Evolutionary conservation across 176 grass and related monocot genomes (phyloP), one percentile per base, ranked within the genome.

Genomic region (Bonia amplexicaulis): DNA sequence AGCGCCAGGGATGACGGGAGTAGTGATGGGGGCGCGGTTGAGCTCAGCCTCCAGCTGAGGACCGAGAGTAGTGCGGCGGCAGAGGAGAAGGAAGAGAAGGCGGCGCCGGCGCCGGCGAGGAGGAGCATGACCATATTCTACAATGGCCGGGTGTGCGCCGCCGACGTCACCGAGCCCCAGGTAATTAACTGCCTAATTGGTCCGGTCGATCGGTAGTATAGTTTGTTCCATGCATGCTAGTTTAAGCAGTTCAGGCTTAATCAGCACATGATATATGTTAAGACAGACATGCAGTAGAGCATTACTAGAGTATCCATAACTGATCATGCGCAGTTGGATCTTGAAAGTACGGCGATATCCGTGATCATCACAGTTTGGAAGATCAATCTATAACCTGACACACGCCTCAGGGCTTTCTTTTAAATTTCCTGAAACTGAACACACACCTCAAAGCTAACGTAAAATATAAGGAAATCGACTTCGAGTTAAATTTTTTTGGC

Each of bases 71-170:
- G 19, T 37, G 19, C 66, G 1, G 45, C 22, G 35, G 57, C 5
- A 9, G 25, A 6, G 37, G 9, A 9, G 42, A 3, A 12, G 57
- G n/a, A 4, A 1, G 1, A 19, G 31, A 7, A 4, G 2, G 6
- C 20, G 9, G 15, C 37, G 53, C 5, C 9, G 62, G 42, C 9
- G 19, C 23, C 17, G 70, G 19, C 16, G 48, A 78, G 75, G 85
- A 78, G 76, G 60, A 85, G 52, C 68, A 83, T 94, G 78, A 91
- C 92, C 37, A 89, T 97, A 39, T 92, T 97, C 80, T 97, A 92
- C 78, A 31, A 86, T 54, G 92, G 92, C 46, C 77, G 64, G 81
- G 83, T 92, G 25, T 92, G 86, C 85, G 76, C 90, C 78, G 85
- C 74, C 69, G 85, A 92, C 66, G 90, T 94, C 47, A 91, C 94